phyloP scores from a whole-genome alignment of 805 yeast species.

The Saccharomycopsis schoenii region DNA sequence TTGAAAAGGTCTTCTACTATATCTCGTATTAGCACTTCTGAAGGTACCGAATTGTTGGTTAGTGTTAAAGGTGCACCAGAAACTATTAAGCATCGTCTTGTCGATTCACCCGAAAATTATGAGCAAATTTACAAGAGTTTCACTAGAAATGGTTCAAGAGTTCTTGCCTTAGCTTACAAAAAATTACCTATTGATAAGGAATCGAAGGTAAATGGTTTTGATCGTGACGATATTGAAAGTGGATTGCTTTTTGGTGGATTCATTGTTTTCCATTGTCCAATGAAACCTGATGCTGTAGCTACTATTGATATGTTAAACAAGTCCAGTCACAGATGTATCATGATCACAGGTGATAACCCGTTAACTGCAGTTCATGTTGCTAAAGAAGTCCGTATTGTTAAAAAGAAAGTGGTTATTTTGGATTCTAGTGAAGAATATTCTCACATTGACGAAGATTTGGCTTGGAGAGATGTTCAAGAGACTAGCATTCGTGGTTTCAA shows the following conservation, averaged over 20 bases:
- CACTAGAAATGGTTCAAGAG: slow-evolving; percentile 94
- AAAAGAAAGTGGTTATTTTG: slow-evolving; percentile 72
- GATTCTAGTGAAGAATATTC: slow-evolving; percentile 68
- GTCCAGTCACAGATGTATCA: slow-evolving; percentile 88
- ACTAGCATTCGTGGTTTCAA: slow-evolving; percentile 55
- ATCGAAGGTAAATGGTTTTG: slow-evolving; percentile 44
- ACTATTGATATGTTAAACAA: slow-evolving; percentile 88
- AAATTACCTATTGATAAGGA: slow-evolving; percentile 42
- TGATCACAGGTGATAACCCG: slow-evolving; percentile 99
- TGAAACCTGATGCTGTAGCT: slow-evolving; percentile 85
- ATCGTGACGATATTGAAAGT: slow-evolving; percentile 70
- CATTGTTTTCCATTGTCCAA: slow-evolving; percentile 93
- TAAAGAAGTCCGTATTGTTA: slow-evolving; percentile 79
- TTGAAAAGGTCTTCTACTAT: slow-evolving; percentile 90
- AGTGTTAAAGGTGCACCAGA: slow-evolving; percentile 98
- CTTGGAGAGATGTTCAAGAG: slow-evolving; percentile 82
- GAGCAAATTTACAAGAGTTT: slow-evolving; percentile 81
- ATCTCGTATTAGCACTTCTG: slow-evolving; percentile 42
- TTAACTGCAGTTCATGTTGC: slow-evolving; percentile 98
- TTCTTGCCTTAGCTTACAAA: slow-evolving; percentile 88
- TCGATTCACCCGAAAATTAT: slow-evolving; percentile 62
- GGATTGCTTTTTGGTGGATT: slow-evolving; percentile 80
- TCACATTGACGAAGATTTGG: slow-evolving; percentile 43
- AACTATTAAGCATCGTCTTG: slow-evolving; percentile 72
- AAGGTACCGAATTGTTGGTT: slow-evolving; percentile 43